Conservation (phyloP, 2,329 filamentous ascomycete genomes). For the Uncinocarpus reesii region DNA sequence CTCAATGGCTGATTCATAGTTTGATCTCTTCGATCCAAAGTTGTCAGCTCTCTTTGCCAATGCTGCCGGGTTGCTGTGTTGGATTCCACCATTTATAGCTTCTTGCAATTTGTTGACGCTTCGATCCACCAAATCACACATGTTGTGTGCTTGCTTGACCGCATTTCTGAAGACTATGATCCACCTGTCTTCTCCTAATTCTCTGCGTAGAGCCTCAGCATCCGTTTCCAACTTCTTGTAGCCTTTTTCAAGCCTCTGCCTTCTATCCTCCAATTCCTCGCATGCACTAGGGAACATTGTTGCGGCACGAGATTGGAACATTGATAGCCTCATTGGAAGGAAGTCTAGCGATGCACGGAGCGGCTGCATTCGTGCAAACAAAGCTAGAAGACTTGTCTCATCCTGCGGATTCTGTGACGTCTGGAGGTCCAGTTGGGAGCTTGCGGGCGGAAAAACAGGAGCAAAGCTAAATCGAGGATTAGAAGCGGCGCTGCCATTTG, state of each 20-base stretch:
- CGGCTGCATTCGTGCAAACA: constrained; percentile 94
- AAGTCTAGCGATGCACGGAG: constrained; percentile 89
- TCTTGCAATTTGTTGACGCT: constrained; percentile 75
- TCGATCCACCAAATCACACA: constrained; percentile 89
- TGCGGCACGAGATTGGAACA: constrained; percentile 70
- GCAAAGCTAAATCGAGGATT: constrained; percentile 61
- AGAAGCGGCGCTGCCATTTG: constrained; percentile 42
- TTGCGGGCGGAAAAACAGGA: constrained; percentile 45
- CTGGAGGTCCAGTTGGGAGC: constrained; percentile 32
- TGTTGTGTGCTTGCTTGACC: constrained; percentile 82
- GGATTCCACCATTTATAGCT: constrained; percentile 61
- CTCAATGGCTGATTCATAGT: constrained; percentile 89
- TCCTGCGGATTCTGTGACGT: constrained; percentile 52
- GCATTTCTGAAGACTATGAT: constrained; percentile 90
- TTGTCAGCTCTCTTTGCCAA: constrained; percentile 78
- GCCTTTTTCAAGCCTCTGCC: constrained; percentile 63
- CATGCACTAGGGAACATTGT: constrained; percentile 79
- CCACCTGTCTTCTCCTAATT: constrained; percentile 92
- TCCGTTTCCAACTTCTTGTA: constrained; percentile 85
- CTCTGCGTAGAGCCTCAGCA: constrained; percentile 76
- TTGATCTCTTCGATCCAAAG: constrained; percentile 88
- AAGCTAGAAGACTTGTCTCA: constrained; percentile 73
- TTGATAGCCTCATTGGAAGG: constrained; percentile 82
- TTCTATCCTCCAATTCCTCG: constrained; percentile 70
- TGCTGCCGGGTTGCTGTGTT: constrained; percentile 58